phyloP scores from a whole-genome alignment of 345 rosid species.

The sweet orange (Citrus sinensis) region DNA sequence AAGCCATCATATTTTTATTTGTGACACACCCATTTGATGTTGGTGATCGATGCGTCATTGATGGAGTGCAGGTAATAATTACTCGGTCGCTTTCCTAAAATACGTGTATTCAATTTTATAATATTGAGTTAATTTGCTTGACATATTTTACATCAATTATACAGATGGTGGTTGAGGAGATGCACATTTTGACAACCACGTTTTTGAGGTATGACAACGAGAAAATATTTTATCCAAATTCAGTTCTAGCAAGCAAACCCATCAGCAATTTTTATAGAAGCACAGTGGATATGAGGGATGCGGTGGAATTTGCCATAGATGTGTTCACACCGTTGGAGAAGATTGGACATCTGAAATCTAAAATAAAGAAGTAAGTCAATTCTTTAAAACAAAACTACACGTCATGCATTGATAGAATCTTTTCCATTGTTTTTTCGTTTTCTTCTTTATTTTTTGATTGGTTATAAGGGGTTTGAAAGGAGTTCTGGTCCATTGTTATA shows the following conservation, averaged over 20 bases:
- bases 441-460: too few relatives aligned
- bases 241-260: conserved; percentile 55
- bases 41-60: conserved; percentile 73
- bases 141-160: background rate
- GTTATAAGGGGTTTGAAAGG: too few relatives aligned
- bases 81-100: background rate
- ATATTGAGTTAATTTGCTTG: background rate
- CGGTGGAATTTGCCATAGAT: conserved; percentile 38
- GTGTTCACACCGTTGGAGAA: conserved; percentile 32
- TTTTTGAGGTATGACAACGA: conserved; percentile 67
- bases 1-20: conserved; percentile 73
- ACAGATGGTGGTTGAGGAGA: conserved; percentile 75
- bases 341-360: too few relatives aligned
- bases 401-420: too few relatives aligned
- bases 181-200: conserved; percentile 71
- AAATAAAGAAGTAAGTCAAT: too few relatives aligned
- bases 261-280: conserved; percentile 57
- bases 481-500: too few relatives aligned
- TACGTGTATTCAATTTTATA: background rate
- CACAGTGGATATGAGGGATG: conserved; percentile 44
- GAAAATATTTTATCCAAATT: conserved; percentile 75
- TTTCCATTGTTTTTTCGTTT: too few relatives aligned
- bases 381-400: too few relatives aligned
- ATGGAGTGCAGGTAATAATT: conserved; percentile 61
- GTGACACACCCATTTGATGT: conserved; percentile 74